Evolutionary conservation across 805 yeast genomes (phyloP).

Genomic region (Candida krabiensis): DNA sequence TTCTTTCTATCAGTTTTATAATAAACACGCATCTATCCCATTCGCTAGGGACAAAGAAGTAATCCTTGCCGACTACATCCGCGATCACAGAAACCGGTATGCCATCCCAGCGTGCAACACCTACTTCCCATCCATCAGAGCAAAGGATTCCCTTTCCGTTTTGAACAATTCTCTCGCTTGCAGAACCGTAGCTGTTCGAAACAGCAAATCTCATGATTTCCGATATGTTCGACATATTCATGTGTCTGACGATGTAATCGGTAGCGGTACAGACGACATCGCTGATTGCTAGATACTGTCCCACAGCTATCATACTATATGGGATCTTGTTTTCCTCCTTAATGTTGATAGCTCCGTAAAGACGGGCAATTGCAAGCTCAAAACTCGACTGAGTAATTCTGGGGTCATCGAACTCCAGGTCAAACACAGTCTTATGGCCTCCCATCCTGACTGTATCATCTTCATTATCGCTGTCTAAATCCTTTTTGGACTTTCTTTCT

Average conservation of each 20-base stretch:
- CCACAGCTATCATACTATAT: slow-evolving; percentile 46
- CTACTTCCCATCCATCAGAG: slow-evolving; percentile 50
- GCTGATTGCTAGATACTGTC: slow-evolving; percentile 48
- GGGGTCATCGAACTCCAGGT: slow-evolving; percentile 40
- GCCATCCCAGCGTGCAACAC: slow-evolving; percentile 46
- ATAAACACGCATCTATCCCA: slow-evolving; percentile 55
- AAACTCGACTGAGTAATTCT: slow-evolving; percentile 45
- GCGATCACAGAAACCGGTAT: slow-evolving; percentile 44
- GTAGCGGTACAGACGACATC: slow-evolving; percentile 46
- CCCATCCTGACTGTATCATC: slow-evolving; percentile 3
- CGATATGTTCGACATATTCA: slow-evolving; percentile 39
- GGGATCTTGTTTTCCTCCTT: slow-evolving; percentile 37
- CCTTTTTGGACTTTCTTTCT: neutral
- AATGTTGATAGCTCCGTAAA: slow-evolving; percentile 44
- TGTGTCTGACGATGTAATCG: slow-evolving; percentile 34
- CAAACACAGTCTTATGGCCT: slow-evolving; percentile 15
- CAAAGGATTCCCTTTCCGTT: slow-evolving; percentile 47
- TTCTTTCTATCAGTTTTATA: slow-evolving; percentile 41
- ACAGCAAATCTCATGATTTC: slow-evolving; percentile 42
- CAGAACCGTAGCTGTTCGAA: slow-evolving; percentile 44
- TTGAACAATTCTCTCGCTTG: slow-evolving; percentile 45
- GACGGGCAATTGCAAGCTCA: slow-evolving; percentile 45
- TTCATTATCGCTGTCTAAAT: neutral
- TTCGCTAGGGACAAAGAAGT: slow-evolving; percentile 53
- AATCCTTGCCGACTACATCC: slow-evolving; percentile 47